Evolutionary conservation across 805 yeast genomes (phyloP).

Genomic region (Candida namnaoensis): DNA sequence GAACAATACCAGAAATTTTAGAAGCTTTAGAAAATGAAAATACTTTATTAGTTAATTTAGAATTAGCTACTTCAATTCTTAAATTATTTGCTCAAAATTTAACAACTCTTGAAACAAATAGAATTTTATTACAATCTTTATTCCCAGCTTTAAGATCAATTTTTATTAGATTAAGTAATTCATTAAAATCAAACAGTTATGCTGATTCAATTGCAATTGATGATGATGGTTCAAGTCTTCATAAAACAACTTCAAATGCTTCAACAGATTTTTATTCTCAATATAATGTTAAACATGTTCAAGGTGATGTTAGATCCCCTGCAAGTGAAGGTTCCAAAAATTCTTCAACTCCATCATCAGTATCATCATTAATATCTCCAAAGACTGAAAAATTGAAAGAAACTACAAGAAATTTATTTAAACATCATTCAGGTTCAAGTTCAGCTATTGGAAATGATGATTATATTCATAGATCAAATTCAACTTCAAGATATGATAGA

Average conservation of each 20-base stretch:
- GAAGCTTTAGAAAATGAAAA: slow-evolving; percentile 20
- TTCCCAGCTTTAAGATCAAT: slow-evolving; percentile 22
- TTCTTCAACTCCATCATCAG: slow-evolving; percentile 11
- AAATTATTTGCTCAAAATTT: slow-evolving; percentile 23
- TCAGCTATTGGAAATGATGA: background rate
- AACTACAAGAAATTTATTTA: slow-evolving; percentile 14
- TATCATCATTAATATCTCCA: slow-evolving; percentile 8
- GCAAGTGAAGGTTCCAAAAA: background rate
- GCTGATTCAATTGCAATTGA: slow-evolving; percentile 9
- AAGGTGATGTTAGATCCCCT: background rate
- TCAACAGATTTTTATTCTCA: slow-evolving; percentile 8
- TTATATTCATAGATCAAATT: background rate
- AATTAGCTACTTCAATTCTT: slow-evolving; percentile 27
- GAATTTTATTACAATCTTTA: slow-evolving; percentile 16
- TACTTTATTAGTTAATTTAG: slow-evolving; percentile 21
- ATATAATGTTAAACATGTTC: background rate
- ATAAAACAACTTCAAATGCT: slow-evolving; percentile 9
- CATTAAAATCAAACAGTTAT: slow-evolving; percentile 12
- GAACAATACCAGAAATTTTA: slow-evolving; percentile 11
- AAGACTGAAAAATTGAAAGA: slow-evolving; percentile 17
- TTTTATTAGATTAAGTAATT: slow-evolving; percentile 11
- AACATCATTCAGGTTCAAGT: slow-evolving; percentile 10
- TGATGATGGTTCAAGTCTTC: slow-evolving; percentile 8
- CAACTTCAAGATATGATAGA: background rate
- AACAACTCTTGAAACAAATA: slow-evolving; percentile 14